Base-by-base conservation (phyloP, 371 early-diverging fungal genomes). In the Lichtheimia corymbifera region DNA sequence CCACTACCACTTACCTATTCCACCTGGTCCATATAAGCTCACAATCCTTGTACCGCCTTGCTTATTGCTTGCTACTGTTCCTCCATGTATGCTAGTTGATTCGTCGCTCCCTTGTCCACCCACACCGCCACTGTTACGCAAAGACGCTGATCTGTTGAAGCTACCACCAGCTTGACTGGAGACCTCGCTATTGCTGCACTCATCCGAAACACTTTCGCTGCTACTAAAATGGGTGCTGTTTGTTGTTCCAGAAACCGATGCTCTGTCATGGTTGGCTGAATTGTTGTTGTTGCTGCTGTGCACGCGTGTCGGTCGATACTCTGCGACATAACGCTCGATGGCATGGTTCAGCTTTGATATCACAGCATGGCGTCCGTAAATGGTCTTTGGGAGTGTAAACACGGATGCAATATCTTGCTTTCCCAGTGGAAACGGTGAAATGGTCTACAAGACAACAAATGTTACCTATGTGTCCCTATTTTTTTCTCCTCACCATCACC, bases 401-500 rank as follows among this genome's bases (percentile, higher is more conserved):
- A 79, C 66, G 14, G 77, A 76, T 3, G 74, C 77, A 35, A 79
- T 69, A 50, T 79, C 80, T 41, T 61, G 64, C 43, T 74, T 67
- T 5, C 71, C 80, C 18, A 79, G 62, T 43, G 74, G 68, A 51
- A 79, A 79, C 4, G 61, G 25, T 18, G 66, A 53, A 4, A 79
- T 71, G 5, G 27, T 51, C 22, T 42, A 42, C 17, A 28, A 15
- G 27, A 24, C 5, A 22, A 28, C 20, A 5, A 18, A 7, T 1
- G 18, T 1, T 44, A 70, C 68, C 50, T 73, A 71, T 11, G 56
- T 30, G 12, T 55, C 43, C 17, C 63, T 53, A 30, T 76, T 67
- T n/a, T 49, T 30, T 28, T 35, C 9, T 35, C 9, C 28, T 7
- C 28, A 35, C 9, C 28, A 35, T 35, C 35, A 35, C 2, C 35